phyloP scores from a whole-genome alignment of 2,329 filamentous ascomycete species.

The Aspergillus transmontanensis region DNA sequence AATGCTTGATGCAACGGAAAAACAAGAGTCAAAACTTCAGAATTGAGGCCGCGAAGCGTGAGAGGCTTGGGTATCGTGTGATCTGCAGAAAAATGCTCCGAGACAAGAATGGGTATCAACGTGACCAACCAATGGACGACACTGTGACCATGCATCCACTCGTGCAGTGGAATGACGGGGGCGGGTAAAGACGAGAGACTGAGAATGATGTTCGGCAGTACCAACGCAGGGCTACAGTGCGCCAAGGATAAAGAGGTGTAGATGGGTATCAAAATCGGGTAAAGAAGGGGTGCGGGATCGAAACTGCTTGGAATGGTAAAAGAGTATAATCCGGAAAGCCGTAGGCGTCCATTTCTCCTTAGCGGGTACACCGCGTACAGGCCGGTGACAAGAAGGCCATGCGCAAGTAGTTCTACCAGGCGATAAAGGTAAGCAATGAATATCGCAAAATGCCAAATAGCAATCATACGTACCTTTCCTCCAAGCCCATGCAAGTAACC shows the following conservation, averaged over 20 bases:
- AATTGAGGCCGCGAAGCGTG: constrained; percentile 45
- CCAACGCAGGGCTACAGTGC: constrained; percentile 58
- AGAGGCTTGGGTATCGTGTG: constrained; percentile 37
- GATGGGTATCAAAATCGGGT: constrained; percentile 75
- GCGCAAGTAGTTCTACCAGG: constrained; percentile 36
- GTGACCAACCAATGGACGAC: constrained; percentile 78
- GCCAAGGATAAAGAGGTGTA: constrained; percentile 76
- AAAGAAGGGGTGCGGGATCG: constrained; percentile 88
- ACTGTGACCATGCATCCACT: constrained; percentile 60
- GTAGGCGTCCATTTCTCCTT: constrained; percentile 29
- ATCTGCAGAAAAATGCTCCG: constrained; percentile 44
- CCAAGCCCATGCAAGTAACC: constrained; percentile 38
- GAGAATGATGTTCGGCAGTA: constrained; percentile 82
- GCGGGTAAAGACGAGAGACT: constrained; percentile 76
- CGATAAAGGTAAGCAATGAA: constrained; percentile 12
- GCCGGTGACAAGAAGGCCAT: constrained; percentile 32
- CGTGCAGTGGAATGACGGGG: constrained; percentile 68
- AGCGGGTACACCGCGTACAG: constrained; percentile 58
- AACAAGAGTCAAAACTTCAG: constrained; percentile 65
- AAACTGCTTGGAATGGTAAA: constrained; percentile 74
- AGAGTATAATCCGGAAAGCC: constrained; percentile 41
- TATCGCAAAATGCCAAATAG: neutral
- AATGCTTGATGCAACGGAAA: constrained; percentile 84
- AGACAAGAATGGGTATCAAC: constrained; percentile 65
- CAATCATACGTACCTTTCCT: constrained; percentile 36